Evolutionary conservation across 208 protist genomes (phyloP).

Genomic region (Perkinsela sp.): DNA sequence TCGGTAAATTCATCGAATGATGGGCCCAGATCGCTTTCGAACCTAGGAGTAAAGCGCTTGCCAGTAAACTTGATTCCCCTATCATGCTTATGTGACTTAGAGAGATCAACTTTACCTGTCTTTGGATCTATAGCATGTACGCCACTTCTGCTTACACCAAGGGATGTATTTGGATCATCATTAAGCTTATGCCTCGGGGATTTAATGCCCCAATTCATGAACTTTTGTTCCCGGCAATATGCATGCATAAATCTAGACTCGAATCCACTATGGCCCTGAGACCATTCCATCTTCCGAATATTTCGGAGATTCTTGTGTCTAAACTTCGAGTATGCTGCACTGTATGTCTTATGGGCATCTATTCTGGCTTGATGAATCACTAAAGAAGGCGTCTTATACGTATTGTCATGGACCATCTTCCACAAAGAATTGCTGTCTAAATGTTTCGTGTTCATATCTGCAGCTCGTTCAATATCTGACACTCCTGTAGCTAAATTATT

Average conservation of each 20-base stretch:
- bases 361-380: conserved; percentile 50
- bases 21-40: too few relatives aligned
- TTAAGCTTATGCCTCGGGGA: too few relatives aligned
- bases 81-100: too few relatives aligned
- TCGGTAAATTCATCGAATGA: too few relatives aligned
- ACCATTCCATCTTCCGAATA: conserved; percentile 19
- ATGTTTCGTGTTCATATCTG: neutral
- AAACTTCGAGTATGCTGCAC: conserved; percentile 19
- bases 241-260: neutral
- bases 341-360: conserved; percentile 28
- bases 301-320: conserved; percentile 18
- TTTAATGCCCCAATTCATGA: neutral
- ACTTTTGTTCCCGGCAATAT: neutral
- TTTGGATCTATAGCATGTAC: too few relatives aligned
- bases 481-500: neutral
- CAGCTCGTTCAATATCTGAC: neutral
- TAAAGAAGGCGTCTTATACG: conserved; percentile 31
- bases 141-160: too few relatives aligned
- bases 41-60: too few relatives aligned
- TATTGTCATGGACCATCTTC: conserved; percentile 18
- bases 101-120: too few relatives aligned
- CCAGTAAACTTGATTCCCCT: too few relatives aligned
- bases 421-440: conserved; percentile 18
- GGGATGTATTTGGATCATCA: too few relatives aligned
- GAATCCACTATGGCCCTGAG: neutral